These are phyloP conservation scores for Nakaseomyces nivariensis DNA, from an alignment of 1,139 yeast genomes.

Conservation along the genomic window DNA sequence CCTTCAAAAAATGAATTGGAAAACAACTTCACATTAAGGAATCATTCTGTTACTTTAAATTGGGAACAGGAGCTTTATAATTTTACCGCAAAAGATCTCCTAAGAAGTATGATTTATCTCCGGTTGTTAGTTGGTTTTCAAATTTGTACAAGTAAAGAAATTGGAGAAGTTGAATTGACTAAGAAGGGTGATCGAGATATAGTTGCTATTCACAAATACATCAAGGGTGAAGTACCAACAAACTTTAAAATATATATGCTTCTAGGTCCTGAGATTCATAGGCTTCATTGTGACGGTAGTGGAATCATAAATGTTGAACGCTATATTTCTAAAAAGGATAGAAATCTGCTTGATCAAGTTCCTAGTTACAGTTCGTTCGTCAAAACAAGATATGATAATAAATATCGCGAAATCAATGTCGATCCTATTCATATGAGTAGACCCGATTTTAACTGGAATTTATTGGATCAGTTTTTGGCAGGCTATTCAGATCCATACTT, in stretches of 20 bases:
- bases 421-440: constrained; percentile 47
- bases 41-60: constrained; percentile 33
- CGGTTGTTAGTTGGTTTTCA: constrained; percentile 85
- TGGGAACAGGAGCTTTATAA: constrained; percentile 31
- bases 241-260: constrained; percentile 59
- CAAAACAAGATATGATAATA: constrained; percentile 68
- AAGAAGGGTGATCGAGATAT: constrained; percentile 31
- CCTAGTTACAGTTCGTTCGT: constrained; percentile 36
- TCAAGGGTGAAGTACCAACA: constrained; percentile 39
- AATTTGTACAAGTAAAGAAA: constrained; percentile 64
- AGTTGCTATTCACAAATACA: constrained; percentile 16
- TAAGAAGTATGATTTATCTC: constrained; percentile 81
- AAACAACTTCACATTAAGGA: constrained; percentile 45
- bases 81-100: constrained; percentile 47
- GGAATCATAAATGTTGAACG: constrained; percentile 71
- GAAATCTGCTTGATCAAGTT: constrained; percentile 25
- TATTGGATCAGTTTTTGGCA: constrained; percentile 78
- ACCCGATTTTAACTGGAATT: constrained; percentile 73
- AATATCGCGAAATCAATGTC: constrained; percentile 49
- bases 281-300: constrained; percentile 62
- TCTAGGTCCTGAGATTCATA: constrained; percentile 74
- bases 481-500: constrained; percentile 69
- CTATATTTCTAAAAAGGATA: constrained; percentile 35
- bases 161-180: constrained; percentile 51
- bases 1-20: constrained; percentile 62